These are phyloP conservation scores for Graphilbum ipis-grandicollis DNA, from an alignment of 2,329 filamentous ascomycete species.

Conservation along the genomic window DNA sequence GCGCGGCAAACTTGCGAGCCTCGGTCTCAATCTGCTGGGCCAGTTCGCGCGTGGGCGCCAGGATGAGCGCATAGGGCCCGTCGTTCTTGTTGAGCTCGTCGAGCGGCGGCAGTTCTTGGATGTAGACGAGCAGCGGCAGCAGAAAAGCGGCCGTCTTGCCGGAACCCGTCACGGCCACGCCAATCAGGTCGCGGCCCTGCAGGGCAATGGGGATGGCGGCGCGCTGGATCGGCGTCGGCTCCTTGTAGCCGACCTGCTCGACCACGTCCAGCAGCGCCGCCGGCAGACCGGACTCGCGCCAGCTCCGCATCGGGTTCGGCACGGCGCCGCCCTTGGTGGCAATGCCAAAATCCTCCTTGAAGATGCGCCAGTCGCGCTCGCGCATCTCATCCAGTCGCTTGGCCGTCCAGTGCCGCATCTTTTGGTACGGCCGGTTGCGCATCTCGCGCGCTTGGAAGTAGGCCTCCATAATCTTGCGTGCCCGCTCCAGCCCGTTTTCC, in stretches of 20 bases:
- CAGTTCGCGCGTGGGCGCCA: conserved; percentile 90
- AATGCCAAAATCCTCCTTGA: conserved; percentile 98
- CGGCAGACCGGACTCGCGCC: conserved; percentile 73
- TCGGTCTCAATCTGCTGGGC: conserved; percentile 95
- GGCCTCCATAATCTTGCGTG: conserved; percentile 69
- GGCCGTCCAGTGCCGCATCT: conserved; percentile 86
- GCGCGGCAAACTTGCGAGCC: conserved; percentile 78
- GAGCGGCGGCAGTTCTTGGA: conserved; percentile 72
- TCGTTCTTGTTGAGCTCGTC: conserved; percentile 80
- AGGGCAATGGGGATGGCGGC: conserved; percentile 91
- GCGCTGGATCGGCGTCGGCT: conserved; percentile 81
- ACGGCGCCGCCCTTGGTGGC: conserved; percentile 81
- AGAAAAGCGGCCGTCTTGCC: conserved; percentile 96
- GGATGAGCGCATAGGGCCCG: conserved; percentile 90
- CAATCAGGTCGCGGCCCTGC: conserved; percentile 88
- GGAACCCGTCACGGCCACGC: conserved; percentile 93
- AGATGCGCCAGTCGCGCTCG: conserved; percentile 96
- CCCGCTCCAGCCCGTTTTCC: conserved; percentile 60
- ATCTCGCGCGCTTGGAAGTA: conserved; percentile 62
- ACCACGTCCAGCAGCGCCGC: conserved; percentile 65
- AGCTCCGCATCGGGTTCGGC: conserved; percentile 91
- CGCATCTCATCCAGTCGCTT: conserved; percentile 89
- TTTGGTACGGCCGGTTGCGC: conserved; percentile 50
- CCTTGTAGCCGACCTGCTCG: conserved; percentile 70
- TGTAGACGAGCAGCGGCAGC: conserved; percentile 83